Conservation (phyloP, 2,329 filamentous ascomycete species). For the Monilinia fructicola region DNA sequence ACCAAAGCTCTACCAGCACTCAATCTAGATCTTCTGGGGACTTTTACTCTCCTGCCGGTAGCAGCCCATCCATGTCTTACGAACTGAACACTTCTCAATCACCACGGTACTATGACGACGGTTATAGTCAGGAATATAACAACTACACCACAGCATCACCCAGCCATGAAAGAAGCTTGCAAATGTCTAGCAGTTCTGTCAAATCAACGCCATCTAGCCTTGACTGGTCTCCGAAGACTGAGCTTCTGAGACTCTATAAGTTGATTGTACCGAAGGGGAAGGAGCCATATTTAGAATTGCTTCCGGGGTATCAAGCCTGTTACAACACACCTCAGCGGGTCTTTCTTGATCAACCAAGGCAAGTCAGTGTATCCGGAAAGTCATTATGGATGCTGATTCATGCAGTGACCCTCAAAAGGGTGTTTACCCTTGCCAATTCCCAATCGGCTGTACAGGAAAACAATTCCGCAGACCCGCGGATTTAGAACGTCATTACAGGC, state of each 20-base stretch:
- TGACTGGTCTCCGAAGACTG: constrained; percentile 25
- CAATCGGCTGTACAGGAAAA: constrained; percentile 29
- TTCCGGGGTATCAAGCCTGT: constrained; percentile 11
- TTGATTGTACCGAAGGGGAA: constrained; percentile 30
- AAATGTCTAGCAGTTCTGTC: neutral
- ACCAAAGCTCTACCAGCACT: constrained; percentile 22
- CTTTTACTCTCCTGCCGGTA: constrained; percentile 1
- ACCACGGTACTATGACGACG: constrained; percentile 1
- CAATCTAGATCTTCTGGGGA: constrained; percentile 17
- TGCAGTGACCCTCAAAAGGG: constrained; percentile 26
- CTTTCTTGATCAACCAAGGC: constrained; percentile 30
- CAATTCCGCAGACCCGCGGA: constrained; percentile 41
- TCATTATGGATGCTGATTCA: neutral
- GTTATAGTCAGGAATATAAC: constrained; percentile 3
- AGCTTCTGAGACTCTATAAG: constrained; percentile 29
- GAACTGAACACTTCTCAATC: neutral
- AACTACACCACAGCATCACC: constrained; percentile 6
- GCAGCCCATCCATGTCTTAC: constrained; percentile 20
- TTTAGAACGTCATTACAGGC: constrained; percentile 42
- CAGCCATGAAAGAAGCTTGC: neutral
- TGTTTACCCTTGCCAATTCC: constrained; percentile 31
- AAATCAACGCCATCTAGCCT: constrained; percentile 28
- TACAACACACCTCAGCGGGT: constrained; percentile 26
- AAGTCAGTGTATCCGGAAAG: neutral
- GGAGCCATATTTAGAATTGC: constrained; percentile 30